Evolutionary conservation across 1,284 basidiomycete genomes (phyloP), one percentile per base, ranked within the genome.

Genomic region (Pisolithus thermaeus): DNA sequence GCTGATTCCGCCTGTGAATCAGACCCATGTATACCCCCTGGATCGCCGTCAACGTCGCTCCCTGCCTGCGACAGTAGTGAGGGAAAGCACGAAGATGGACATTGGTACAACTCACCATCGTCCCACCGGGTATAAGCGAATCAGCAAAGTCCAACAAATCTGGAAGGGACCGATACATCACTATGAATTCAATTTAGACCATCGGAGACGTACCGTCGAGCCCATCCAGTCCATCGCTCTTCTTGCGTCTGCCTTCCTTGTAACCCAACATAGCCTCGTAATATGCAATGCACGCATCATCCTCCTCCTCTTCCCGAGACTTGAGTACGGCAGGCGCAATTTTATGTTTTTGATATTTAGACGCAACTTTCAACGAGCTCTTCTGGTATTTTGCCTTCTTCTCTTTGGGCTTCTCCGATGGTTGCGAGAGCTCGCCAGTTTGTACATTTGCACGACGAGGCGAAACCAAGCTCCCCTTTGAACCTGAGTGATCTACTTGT

Each of bases 231-330:
- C 85, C 86, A 18, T 69, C 61, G 16, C 59, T 56, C 40, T 68
- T 70, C 56, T 71, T 64, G 65, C 73, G 61, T 73, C 74, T 56
- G 2, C 28, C 35, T 16, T 52, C 58, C 0, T 46, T 52, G 57
- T 80, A 77, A 20, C 83, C 80, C 16, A 93, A 73, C 65, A 83
- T 83, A 11, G 76, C 73, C 66, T 93, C 91, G 11, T 93, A 72
- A 73, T 87, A 83, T 1, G 80, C 76, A 46, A 92, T 93, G 62
- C 91, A 88, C 1, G 75, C 74, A 59, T 91, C 89, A 58, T 92
- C 91, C 28, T 82, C 74, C 41, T 78, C 73, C 55, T 84, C 78
- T 50, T 71, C 61, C 53, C 66, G 74, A 12, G 63, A 70, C 40
- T 16, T 65, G 57, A 47, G 47, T 37, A 25, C 56, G 57, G 9